Evolutionary conservation across 2,329 filamentous ascomycete species (phyloP).

Genomic region (Hirsutella thompsonii): DNA sequence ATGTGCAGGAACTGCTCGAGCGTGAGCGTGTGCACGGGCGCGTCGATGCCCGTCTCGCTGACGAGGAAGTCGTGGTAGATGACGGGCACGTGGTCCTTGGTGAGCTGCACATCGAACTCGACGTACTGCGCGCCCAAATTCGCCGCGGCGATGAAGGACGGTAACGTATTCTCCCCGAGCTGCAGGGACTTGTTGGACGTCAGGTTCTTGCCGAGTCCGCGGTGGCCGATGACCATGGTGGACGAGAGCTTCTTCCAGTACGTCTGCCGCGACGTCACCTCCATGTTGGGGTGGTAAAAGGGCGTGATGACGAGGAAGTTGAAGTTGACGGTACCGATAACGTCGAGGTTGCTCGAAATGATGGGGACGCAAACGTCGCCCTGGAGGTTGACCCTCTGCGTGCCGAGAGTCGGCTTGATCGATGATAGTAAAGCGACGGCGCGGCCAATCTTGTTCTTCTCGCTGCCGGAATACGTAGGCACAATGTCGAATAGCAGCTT

Average conservation of each 20-base stretch:
- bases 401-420: constrained; percentile 70
- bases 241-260: constrained; percentile 92
- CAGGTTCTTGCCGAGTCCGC: constrained; percentile 82
- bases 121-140: constrained; percentile 74
- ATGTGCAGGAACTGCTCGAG: constrained; percentile 92
- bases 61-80: constrained; percentile 98
- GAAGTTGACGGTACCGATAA: constrained; percentile 92
- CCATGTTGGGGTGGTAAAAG: constrained; percentile 89
- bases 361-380: constrained; percentile 90
- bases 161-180: constrained; percentile 89
- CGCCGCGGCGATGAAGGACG: constrained; percentile 90
- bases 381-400: constrained; percentile 81
- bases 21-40: constrained; percentile 88
- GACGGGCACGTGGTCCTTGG: constrained; percentile 96
- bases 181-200: constrained; percentile 76
- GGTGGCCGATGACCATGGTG: constrained; percentile 66
- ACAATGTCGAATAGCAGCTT: constrained; percentile 91
- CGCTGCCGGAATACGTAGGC: constrained; percentile 82
- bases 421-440: constrained; percentile 80
- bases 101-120: constrained; percentile 83
- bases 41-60: constrained; percentile 93
- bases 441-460: constrained; percentile 80
- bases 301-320: constrained; percentile 93
- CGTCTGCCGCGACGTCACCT: constrained; percentile 76
- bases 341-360: constrained; percentile 69